Evolutionary conservation across 495 filamentous ascomycete species (phyloP), one percentile per base, ranked within the genome.

Genomic region (Neurospora pannonica): DNA sequence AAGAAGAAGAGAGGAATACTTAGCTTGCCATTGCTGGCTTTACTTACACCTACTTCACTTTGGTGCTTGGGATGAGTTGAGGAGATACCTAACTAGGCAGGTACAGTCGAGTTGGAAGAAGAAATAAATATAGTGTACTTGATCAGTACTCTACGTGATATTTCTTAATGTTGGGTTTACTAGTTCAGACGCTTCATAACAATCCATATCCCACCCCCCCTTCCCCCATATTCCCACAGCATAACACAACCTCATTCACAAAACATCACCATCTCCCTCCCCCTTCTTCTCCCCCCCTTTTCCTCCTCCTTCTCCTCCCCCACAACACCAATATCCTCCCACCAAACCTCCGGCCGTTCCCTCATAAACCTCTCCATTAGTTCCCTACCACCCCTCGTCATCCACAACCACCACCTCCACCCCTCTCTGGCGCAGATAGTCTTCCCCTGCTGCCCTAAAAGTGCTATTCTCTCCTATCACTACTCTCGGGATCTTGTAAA

Each of bases 391-490:
- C 80, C 92, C 89, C 37, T 86, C 73, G 77, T 90, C 90, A 75
- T 93, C 86, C 46, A 95, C 77, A 39, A 93, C 90, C 9, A 94
- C 84, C 0, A 96, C 90, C 75, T 96, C 91, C 77, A 95, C 88
- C 8, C 93, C 93, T 38, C 89, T 86, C 77, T 86, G 86, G 78
- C 86, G 86, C 19, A 97, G 85, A 77, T 93, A 90, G 15, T 90
- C 88, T 81, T 97, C 93, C 19, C 92, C 93, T 54, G 11, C 21
- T 28, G 48, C 92, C 93, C 4, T 93, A 77, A 94, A 94, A 67
- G 88, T 95, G 78, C 88, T 87, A 79, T 95, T 94, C 84, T 97
- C 94, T 9, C 93, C 94, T 83, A 97, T 89, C 40, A 97, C 92
- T 3, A 96, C 92, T 4, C 93, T 90, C 71, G 87, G 86, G 46